A percentile compares a stretch with the other conserved stretches of the same genome.
These are phyloP conservation scores for Gaultheria prostrata DNA, from an alignment of 148 eudicot genomes.

Conservation along the genomic window DNA sequence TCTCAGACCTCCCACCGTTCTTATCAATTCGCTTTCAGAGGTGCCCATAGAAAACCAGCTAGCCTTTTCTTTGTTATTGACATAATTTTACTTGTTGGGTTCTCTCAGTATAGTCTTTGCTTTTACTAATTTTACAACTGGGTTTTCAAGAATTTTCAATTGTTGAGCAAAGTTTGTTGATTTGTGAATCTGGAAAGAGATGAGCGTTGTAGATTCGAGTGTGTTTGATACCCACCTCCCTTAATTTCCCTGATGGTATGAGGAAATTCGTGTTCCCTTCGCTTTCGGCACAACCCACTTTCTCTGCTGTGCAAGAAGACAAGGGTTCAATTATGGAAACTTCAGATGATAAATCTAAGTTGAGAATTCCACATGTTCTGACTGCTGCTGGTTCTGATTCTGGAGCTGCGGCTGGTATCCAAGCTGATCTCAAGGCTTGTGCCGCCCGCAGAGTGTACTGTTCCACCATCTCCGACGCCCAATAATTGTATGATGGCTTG, in stretches of 20 bases:
- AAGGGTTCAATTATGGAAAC: constrained; percentile 1
- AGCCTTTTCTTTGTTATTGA: neutral
- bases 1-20: too few species aligned
- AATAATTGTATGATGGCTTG: too few species aligned
- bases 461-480: too few species aligned
- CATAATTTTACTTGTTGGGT: neutral
- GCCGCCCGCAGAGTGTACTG: constrained; percentile 85
- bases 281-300: constrained; percentile 7
- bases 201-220: constrained; percentile 26
- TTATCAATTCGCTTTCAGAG: neutral
- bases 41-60: neutral
- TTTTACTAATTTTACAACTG: neutral
- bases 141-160: neutral
- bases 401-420: constrained; percentile 92
- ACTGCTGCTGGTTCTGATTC: constrained; percentile 95
- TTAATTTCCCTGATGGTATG: constrained; percentile 28
- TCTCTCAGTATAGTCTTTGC: neutral
- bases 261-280: constrained; percentile 22
- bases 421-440: constrained; percentile 87
- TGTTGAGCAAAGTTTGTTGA: neutral
- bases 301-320: constrained; percentile 30
- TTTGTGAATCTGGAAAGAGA: neutral
- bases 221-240: constrained; percentile 17
- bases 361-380: constrained; percentile 71
- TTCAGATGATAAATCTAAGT: constrained; percentile 9